A percentile compares a stretch with the other conserved stretches of the same genome.
phyloP scores from a whole-genome alignment of 2,329 filamentous ascomycete species.

The Dryadomyces quercivorus region DNA sequence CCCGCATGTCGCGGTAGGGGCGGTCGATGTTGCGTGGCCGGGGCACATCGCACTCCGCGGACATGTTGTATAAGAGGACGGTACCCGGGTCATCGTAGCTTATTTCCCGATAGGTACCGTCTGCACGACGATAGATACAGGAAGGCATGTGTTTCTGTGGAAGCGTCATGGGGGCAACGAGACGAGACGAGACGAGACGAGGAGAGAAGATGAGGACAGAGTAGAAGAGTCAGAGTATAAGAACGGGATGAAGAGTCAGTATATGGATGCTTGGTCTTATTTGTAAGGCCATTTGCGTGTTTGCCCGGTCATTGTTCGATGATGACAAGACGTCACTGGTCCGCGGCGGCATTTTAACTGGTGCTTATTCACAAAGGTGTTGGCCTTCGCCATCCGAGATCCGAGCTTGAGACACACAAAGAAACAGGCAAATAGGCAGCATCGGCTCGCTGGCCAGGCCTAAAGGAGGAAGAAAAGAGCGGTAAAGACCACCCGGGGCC shows the following conservation, averaged over 20 bases:
- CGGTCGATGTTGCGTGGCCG: conserved; percentile 8
- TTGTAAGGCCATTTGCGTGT: neutral
- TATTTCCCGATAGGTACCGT: conserved; percentile 5
- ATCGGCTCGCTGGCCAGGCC: too few species aligned
- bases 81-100: neutral
- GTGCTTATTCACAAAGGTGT: neutral
- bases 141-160: too few species aligned
- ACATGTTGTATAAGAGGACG: neutral
- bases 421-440: neutral
- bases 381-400: neutral
- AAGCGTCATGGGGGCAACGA: too few species aligned
- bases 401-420: neutral
- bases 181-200: neutral
- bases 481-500: too few species aligned
- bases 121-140: conserved; percentile 3
- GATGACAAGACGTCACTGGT: neutral
- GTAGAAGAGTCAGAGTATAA: too few species aligned
- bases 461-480: neutral
- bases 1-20: conserved; percentile 5
- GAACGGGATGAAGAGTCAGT: too few species aligned
- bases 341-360: neutral
- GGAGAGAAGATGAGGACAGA: neutral
- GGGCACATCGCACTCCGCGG: neutral
- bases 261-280: neutral
- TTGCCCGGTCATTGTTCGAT: neutral